These are phyloP conservation scores for Comarum palustre DNA, from an alignment of 306 rosid species.

Conservation along the genomic window DNA sequence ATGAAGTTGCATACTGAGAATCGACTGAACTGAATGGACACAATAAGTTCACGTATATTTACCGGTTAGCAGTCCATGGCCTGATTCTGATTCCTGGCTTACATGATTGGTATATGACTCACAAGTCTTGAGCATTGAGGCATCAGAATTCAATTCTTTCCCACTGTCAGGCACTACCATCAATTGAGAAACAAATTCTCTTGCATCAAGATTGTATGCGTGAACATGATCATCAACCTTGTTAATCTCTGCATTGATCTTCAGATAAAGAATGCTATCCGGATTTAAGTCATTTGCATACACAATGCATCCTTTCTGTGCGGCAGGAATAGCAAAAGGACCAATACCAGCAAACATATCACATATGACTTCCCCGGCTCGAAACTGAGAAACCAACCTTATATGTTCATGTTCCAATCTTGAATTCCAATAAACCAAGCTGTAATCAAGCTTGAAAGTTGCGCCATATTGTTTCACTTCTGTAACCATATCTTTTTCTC, in stretches of 20 bases:
- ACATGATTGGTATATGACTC: slow-evolving; percentile 33
- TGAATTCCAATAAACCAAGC: slow-evolving; percentile 96
- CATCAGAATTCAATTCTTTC: slow-evolving; percentile 31
- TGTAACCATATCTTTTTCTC: slow-evolving; percentile 72
- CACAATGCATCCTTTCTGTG: slow-evolving; percentile 85
- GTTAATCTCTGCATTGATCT: slow-evolving; percentile 73
- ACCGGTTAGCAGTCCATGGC: slow-evolving; percentile 44
- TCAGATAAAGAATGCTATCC: slow-evolving; percentile 67
- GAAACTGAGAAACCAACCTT: slow-evolving; percentile 77
- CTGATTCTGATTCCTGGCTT: slow-evolving; percentile 39
- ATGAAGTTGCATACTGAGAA: slow-evolving; percentile 22
- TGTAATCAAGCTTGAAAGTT: slow-evolving; percentile 81
- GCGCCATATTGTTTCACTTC: slow-evolving; percentile 96
- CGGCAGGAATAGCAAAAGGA: slow-evolving; percentile 93
- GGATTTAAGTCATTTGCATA: slow-evolving; percentile 96
- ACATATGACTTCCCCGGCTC: slow-evolving; percentile 69
- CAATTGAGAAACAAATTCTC: slow-evolving; percentile 67
- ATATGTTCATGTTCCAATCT: slow-evolving; percentile 94
- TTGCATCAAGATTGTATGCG: slow-evolving; percentile 80
- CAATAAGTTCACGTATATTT: slow-evolving; percentile 19
- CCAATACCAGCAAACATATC: slow-evolving; percentile 99
- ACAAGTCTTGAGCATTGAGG: slow-evolving; percentile 27
- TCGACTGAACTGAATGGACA: slow-evolving; percentile 16
- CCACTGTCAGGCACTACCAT: slow-evolving; percentile 53
- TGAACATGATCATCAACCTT: slow-evolving; percentile 58